Evolutionary conservation across 257 asterid species (phyloP), one percentile per base, ranked within the genome.

Genomic region (Coffea canephora): DNA sequence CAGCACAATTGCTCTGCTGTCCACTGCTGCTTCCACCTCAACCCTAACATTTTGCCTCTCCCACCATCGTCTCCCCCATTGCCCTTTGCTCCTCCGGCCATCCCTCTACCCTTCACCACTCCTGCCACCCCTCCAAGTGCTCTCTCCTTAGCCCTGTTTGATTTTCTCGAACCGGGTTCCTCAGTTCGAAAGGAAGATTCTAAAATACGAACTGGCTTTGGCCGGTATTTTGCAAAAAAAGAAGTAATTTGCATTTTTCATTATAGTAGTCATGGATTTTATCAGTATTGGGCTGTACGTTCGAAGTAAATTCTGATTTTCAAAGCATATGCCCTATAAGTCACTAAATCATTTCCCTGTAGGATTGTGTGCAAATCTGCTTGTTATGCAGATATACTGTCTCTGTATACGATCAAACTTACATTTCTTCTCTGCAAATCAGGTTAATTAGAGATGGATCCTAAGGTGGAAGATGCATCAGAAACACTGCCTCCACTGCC

Each of bases 401-500:
- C 31, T 21, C 67, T 61, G 12, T 23, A 21, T 61, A 61, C 10
- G 34, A 21, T 23, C 8, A 21, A 61, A 61, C 67, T 23, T 34
- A 57, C 23, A 6, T 57, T 57, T 57, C 25, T 61, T 21, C 25
- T 61, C 31, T 11, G 27, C 67, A 19, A 23, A 23, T 10, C 21
- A 66, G 71, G 43, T 31, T 43, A 27, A 27, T 74, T 68, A 41
- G 62, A 83, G 48, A 85, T 84, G 87, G 83, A 68, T 25, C 49
- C 67, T 67, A 27, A 27, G 43, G 50, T 1, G 23, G 25, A 45
- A 73, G 70, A 34, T 1, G 69, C 34, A 68, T 25, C 75, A 15
- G 83, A 73, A 52, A 52, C 15, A 36, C 79, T 86, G 69, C 91
- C 85, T 6, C 87, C 89, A 31, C 87, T 84, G 21, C 84, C 91